Base-by-base conservation (phyloP, 768 basidiomycete species). In the Kondoa subrosea region DNA sequence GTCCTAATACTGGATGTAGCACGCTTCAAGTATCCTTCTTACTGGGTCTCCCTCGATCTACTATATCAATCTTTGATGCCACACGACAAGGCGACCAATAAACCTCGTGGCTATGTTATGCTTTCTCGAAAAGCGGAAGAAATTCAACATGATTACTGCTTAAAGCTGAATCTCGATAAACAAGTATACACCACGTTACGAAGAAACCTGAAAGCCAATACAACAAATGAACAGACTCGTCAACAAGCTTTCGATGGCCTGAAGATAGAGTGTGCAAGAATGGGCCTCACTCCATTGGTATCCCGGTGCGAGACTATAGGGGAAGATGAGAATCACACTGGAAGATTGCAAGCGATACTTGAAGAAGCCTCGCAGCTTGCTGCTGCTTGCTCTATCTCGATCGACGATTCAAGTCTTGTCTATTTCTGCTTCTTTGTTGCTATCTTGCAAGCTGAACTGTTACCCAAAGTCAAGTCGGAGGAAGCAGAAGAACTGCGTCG, bases 1-100 rank as follows among this genome's bases (percentile, higher is more conserved):
- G 34, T 69, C 21, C 67, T 73, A 15, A 67, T 74, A 4, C 67
- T 74, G 12, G 73, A 72, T 33, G 73, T 72, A 17, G 72, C 72
- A 14, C 57, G 72, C 1, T 73, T 67, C 68, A 66, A 71, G 56
- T 57, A 50, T 29, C 69, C 71, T 0, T 63, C 58, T 1, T 72
- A 74, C 57, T 74, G 73, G 73, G 30, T 74, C 12, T 34, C 68
- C 1, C 16, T 67, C 21, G 56, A 63, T 12, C 31, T 66, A 4
- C 69, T 69, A 0, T 74, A 60, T 60, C 66, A 71, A 1, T 57
- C 73, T 8, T 67, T 74, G 66, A 30, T 60, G 0, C 71, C 73
- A 0, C 27, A 72, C 16, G 73, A 74, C 68, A 67, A 67, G 34
- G 72, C 72, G 29, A 74, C 73, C 1, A 67, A 68, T 1, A 71